These are phyloP conservation scores for Apiotrichum laibachii DNA, from an alignment of 1,284 basidiomycete species.

Conservation along the genomic window DNA sequence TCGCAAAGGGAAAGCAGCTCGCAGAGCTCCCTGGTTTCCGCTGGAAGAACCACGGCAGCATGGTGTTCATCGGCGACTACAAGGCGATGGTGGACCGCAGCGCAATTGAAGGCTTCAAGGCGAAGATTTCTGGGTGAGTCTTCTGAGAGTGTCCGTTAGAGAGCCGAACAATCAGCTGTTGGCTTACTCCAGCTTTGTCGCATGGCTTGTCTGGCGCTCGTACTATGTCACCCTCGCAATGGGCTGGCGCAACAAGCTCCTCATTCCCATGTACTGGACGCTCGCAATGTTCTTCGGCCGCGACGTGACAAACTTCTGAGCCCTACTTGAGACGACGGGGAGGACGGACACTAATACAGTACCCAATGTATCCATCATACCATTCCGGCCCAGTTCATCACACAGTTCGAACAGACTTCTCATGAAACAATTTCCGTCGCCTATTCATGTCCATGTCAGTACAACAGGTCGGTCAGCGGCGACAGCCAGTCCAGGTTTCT, in stretches of 20 bases:
- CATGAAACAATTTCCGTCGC: too few species aligned
- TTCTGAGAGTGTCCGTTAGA: not conserved
- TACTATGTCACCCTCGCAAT: conserved; percentile 63
- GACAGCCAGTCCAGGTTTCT: too few species aligned
- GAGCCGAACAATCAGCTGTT: not conserved
- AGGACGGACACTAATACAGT: too few species aligned
- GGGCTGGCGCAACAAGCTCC: conserved; percentile 69
- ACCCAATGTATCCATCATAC: too few species aligned
- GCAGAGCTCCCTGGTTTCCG: conserved; percentile 56
- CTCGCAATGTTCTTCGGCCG: conserved; percentile 67
- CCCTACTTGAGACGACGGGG: not conserved
- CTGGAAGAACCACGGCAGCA: conserved; percentile 68
- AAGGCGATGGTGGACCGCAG: conserved; percentile 73
- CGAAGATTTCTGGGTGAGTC: conserved; percentile 61
- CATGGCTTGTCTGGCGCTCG: conserved; percentile 52
- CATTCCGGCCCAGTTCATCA: too few species aligned
- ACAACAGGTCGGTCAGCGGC: too few species aligned
- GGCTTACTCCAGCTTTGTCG: conserved; percentile 16
- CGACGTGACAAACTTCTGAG: conserved; percentile 71
- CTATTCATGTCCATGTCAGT: too few species aligned
- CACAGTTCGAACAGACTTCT: too few species aligned
- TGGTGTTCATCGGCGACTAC: conserved; percentile 78
- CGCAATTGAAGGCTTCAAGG: conserved; percentile 59
- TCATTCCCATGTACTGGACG: conserved; percentile 63
- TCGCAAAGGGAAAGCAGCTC: conserved; percentile 55